phyloP scores from a whole-genome alignment of 2,329 filamentous ascomycete species.

The Zopfia rhizophila region DNA sequence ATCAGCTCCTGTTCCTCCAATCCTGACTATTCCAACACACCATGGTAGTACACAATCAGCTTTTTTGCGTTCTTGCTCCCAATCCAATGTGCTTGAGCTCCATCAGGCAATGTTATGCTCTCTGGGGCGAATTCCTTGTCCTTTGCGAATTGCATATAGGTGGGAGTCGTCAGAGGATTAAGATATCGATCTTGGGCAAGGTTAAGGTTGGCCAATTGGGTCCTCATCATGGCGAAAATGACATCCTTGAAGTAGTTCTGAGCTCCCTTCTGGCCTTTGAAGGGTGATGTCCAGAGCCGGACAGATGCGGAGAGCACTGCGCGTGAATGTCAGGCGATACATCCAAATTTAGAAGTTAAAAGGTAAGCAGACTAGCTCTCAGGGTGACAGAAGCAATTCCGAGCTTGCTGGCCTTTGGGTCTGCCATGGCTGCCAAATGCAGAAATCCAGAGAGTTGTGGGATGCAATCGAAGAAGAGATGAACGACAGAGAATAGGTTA shows the following conservation, averaged over 20 bases:
- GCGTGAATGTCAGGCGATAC: conserved; percentile 5
- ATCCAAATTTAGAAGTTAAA: neutral
- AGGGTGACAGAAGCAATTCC: conserved; percentile 42
- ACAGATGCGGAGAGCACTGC: conserved; percentile 45
- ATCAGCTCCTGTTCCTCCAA: conserved; percentile 12
- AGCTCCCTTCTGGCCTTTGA: conserved; percentile 48
- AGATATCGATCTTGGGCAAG: conserved; percentile 49
- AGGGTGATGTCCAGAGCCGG: conserved; percentile 46
- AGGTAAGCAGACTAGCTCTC: conserved; percentile 39
- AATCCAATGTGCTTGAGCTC: conserved; percentile 60
- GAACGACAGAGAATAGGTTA: neutral
- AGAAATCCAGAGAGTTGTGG: conserved; percentile 10
- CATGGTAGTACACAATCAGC: conserved; percentile 60
- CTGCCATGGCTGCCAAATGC: too few relatives aligned
- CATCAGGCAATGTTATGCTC: conserved; percentile 51
- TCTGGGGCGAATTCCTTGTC: conserved; percentile 50
- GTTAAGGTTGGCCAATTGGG: conserved; percentile 40
- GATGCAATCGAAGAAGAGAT: neutral
- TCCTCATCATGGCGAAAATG: conserved; percentile 41
- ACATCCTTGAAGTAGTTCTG: conserved; percentile 51
- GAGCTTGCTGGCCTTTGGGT: conserved; percentile 43
- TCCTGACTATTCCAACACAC: conserved; percentile 29
- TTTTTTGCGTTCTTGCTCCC: conserved; percentile 52
- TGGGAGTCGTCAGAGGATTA: conserved; percentile 39
- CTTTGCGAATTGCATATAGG: conserved; percentile 49